Base-by-base conservation (phyloP, 371 early-diverging fungal genomes). In the Mortierella sp. region DNA sequence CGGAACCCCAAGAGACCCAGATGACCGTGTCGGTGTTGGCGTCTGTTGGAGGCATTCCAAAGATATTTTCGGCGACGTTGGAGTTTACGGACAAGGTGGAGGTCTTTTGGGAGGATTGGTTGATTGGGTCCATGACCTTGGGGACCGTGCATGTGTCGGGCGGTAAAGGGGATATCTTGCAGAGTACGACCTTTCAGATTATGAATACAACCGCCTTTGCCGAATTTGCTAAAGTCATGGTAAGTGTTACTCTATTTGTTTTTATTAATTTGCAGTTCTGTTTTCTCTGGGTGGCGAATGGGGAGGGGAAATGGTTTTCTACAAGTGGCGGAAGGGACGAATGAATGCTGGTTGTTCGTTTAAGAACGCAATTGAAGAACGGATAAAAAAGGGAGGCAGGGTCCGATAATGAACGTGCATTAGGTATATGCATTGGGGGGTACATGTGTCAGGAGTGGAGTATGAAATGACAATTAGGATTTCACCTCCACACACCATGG, bases 191-290 rank as follows among this genome's bases (percentile, higher is more conserved):
- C 5, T 73, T 73, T 26, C 40, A 57, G 43, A 73, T 73, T 43
- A 1, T 44, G 28, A 57, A 73, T 10, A 74, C 74, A 5, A 44
- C 61, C 5, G 74, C 74, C 11, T 61, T 74, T 46, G 28, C 61
- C 3, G 48, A 61, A 1, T 74, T 74, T 59, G 74, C 59, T 13
- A 61, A 74, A 59, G 46, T 59, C 46, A 54, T 74, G 74, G 74
- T 74, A 74, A 48, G 46, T 37, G 1, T 8, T 11, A 21, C 5
- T 54, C 5, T 57, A 3, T 4, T 14, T 28, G 14, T 28, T 5
- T 16, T 61, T 34, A 19, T 61, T 61, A 5, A 16, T 16, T 31
- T 9, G 55, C 26, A n/a, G n/a, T n/a, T n/a, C 8, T 55, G 8
- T 3, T n/a, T 54, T 54, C n/a, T 24, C n/a, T n/a, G 19, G 10